Evolutionary conservation across 805 yeast species (phyloP).

Genomic region (Jamesozyma lodderae): DNA sequence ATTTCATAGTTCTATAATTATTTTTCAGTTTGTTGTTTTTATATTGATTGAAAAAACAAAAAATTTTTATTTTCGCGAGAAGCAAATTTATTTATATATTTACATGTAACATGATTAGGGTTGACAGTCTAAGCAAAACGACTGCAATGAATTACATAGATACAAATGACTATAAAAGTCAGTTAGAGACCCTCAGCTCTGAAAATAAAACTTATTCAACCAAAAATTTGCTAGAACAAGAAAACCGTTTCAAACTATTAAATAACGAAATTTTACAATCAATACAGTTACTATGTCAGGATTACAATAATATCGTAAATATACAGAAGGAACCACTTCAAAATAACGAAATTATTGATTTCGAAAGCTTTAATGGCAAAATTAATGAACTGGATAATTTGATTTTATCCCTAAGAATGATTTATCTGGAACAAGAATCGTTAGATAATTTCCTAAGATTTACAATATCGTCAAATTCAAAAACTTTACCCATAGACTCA

Average conservation of each 20-base stretch:
- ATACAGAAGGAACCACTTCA: too few relatives aligned
- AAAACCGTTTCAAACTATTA: constrained; percentile 1
- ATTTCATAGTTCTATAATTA: too few relatives aligned
- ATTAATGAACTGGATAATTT: constrained; percentile 17
- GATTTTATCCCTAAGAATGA: constrained; percentile 16
- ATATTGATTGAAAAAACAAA: too few relatives aligned
- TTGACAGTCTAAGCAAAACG: neutral
- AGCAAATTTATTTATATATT: too few relatives aligned
- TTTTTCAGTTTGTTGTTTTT: too few relatives aligned
- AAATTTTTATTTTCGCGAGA: too few relatives aligned
- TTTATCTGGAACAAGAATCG: constrained; percentile 28
- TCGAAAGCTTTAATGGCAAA: constrained; percentile 10
- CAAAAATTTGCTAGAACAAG: constrained; percentile 1
- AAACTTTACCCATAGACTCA: constrained; percentile 14
- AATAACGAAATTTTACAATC: constrained; percentile 3
- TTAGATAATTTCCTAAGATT: constrained; percentile 27
- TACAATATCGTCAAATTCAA: constrained; percentile 18
- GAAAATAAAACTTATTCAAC: neutral
- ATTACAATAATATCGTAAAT: neutral
- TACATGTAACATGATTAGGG: too few relatives aligned
- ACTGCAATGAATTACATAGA: constrained; percentile 1
- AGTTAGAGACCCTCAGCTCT: neutral
- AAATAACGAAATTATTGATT: constrained; percentile 8
- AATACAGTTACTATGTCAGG: constrained; percentile 1
- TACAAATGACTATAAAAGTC: neutral